Base-by-base conservation (phyloP, 108 stramenopile species). In the Aurantiochytrium sp. region DNA sequence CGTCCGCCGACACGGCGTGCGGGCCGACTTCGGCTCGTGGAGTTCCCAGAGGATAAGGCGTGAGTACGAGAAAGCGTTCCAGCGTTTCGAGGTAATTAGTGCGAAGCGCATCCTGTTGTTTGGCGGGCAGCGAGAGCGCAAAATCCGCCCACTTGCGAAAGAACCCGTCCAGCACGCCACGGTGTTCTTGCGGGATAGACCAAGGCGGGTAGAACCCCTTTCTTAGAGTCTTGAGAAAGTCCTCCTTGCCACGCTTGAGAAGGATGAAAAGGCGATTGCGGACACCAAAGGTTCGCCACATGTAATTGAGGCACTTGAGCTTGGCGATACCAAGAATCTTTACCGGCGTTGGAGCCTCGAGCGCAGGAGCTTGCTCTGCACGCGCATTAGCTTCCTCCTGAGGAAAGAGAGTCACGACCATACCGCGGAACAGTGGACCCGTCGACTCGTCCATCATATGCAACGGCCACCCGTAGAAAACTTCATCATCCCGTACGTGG, bases 261-360 rank as follows among this genome's bases (percentile, higher is more conserved):
- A 83, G 51, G 51, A 83, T 83, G n/a, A 53, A 53, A 8, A 83
- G 51, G 51, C 76, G 76, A 45, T 83, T 83, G 45, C 76, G 76
- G 10, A 83, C 5, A 12, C 76, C 76, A 53, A 83, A 83, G 28
- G 76, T 83, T 18, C 76, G 12, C 76, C 76, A 83, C 76, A 83
- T 83, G 76, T 83, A 83, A 53, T 83, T 83, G 49, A 83, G 51
- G 76, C 76, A 83, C 76, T 83, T 83, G 4, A 83, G 76, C 76
- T 83, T 83, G 49, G 76, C 76, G 23, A 83, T 83, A 4, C 76
- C 76, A 4, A 83, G 49, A 3, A 83, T 83, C n/a, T 83, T 83
- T 6, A 83, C 76, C 10, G 76, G 45, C 10, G 76, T 53, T 2
- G 51, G 49, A 6, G 76, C 6, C 23, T 8, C 76, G 51, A 83